Evolutionary conservation across 306 rosid species (phyloP), one percentile per base, ranked within the genome.

Genomic region (Sesbania bispinosa): DNA sequence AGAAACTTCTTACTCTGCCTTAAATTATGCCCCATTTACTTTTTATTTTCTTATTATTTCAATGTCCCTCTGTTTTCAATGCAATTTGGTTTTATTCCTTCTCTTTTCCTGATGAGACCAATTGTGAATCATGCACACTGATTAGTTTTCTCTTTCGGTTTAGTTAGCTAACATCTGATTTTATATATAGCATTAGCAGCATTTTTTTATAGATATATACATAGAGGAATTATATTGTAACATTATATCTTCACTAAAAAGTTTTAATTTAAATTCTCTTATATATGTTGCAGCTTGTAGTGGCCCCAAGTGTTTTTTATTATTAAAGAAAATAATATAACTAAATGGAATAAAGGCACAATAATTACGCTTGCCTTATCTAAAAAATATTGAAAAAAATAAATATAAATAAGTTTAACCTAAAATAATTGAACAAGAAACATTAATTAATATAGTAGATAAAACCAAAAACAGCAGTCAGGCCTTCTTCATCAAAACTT

Each of bases 1-100:
- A 9, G 72, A 79, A 67, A 73, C 39, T 59, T 81, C 71, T 70
- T 38, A 55, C 78, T 62, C 36, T 35, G 71, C 55, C 20, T 13
- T 51, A 33, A 67, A 50, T 51, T 7, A 41, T 3, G 39, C 24
- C 8, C 2, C 10, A 15, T 41, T 60, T 7, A 29, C 45, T 64
- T 43, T 54, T 3, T 6, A 9, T 51, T 18, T 54, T 16, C 47
- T 71, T 52, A 13, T 54, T n/a, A n/a, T n/a, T n/a, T 58, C 29
- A 6, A 39, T 35, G 39, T 52, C 21, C 21, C 46, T 24, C 9
- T 63, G 23, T 30, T 18, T 54, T 78, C 7, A 32, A 7, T 71
- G 61, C n/a, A 24, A 53, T 64, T 54, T 62, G 53, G 19, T n/a
- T 53, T 51, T 6, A 11, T 6, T 15, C 42, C 43, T 23, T 33